Evolutionary conservation across 805 yeast species (phyloP).

Genomic region (Huiozyma sinensis): DNA sequence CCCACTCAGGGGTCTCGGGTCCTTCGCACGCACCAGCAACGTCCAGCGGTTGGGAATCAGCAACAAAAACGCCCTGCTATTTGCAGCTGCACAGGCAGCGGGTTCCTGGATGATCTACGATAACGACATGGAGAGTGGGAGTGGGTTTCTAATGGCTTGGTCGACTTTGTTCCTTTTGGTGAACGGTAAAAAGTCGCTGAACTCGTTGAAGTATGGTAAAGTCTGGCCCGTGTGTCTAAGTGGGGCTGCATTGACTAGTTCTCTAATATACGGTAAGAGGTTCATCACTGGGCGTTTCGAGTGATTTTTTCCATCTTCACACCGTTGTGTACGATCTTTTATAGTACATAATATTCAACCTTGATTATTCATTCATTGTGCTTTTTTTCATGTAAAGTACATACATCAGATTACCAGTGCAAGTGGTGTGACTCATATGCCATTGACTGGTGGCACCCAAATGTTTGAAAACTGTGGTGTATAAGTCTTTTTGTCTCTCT

Average conservation of each 20-base stretch:
- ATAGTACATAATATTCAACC: not conserved
- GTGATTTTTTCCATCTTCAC: not conserved
- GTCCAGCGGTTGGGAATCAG: slow-evolving; percentile 26
- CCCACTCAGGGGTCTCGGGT: not conserved
- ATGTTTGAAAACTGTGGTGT: no score
- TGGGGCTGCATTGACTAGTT: slow-evolving; percentile 49
- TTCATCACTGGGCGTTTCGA: slow-evolving; percentile 40
- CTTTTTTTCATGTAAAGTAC: no score
- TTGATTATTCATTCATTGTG: not conserved
- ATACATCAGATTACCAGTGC: no score
- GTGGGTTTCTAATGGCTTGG: slow-evolving; percentile 80
- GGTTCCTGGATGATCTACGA: slow-evolving; percentile 72
- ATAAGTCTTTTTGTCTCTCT: no score
- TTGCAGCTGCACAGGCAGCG: slow-evolving; percentile 50
- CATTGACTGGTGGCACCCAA: no score
- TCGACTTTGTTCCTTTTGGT: slow-evolving; percentile 60
- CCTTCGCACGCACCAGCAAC: slow-evolving; percentile 1
- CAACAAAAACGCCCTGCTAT: slow-evolving; percentile 35
- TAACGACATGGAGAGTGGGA: slow-evolving; percentile 65
- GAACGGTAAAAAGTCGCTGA: slow-evolving; percentile 51
- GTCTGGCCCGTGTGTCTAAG: slow-evolving; percentile 53
- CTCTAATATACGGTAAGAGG: slow-evolving; percentile 57
- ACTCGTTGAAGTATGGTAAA: slow-evolving; percentile 43
- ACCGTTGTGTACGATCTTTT: no score
- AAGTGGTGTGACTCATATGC: no score